phyloP scores from a whole-genome alignment of 495 filamentous ascomycete genomes.

The Neurospora sp. region DNA sequence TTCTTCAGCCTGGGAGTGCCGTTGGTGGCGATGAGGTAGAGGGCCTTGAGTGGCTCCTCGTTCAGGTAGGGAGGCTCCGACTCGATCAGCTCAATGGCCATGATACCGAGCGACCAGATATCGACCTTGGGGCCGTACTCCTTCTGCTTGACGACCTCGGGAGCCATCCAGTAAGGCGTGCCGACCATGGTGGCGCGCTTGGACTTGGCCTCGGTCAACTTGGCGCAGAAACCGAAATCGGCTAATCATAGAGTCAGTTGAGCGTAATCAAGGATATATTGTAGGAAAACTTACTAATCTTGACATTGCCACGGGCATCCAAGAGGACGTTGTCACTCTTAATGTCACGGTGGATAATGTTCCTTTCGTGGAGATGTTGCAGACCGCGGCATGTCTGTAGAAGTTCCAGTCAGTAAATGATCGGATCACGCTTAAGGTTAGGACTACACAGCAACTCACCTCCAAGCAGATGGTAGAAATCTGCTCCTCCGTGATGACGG shows the following conservation, averaged over 20 bases:
- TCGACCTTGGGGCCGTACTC: conserved; percentile 98
- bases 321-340: conserved; percentile 97
- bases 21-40: conserved; percentile 96
- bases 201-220: conserved; percentile 90
- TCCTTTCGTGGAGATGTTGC: conserved; percentile 86
- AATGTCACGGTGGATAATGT: conserved; percentile 98
- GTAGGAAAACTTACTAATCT: conserved; percentile 67
- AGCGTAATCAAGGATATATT: background rate
- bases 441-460: conserved; percentile 40
- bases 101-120: conserved; percentile 98
- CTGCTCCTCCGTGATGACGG: conserved; percentile 81
- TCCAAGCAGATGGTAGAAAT: conserved; percentile 95
- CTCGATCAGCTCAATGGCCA: conserved; percentile 99
- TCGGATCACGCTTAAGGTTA: background rate
- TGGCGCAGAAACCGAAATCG: conserved; percentile 98
- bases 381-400: conserved; percentile 86
- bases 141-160: conserved; percentile 98
- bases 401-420: conserved; percentile 22
- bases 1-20: conserved; percentile 96
- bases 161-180: conserved; percentile 99
- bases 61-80: conserved; percentile 96
- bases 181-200: conserved; percentile 99
- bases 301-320: conserved; percentile 88
- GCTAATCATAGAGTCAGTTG: conserved; percentile 44
- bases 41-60: conserved; percentile 92